A percentile compares a stretch with the other conserved stretches of the same genome.
phyloP scores from a whole-genome alignment of 768 basidiomycete species.

The Mycena albidolilacea region DNA sequence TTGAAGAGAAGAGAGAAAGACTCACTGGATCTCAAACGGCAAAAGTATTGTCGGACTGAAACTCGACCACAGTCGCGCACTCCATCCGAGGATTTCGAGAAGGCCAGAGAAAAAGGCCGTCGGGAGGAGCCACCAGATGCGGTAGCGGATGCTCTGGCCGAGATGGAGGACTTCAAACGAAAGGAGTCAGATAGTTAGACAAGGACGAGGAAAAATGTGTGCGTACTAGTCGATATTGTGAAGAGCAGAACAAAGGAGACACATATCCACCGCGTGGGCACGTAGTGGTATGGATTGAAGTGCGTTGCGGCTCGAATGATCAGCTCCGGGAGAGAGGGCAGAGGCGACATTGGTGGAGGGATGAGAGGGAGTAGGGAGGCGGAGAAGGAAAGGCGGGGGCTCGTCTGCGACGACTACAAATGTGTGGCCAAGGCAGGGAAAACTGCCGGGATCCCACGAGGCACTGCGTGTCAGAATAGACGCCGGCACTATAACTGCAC shows the following conservation, averaged over 20 bases:
- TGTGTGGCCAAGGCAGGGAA: not conserved
- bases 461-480: conserved; percentile 22
- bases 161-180: conserved; percentile 19
- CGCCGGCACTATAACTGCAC: not conserved
- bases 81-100: conserved; percentile 33
- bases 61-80: conserved; percentile 34
- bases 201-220: not conserved
- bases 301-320: not conserved
- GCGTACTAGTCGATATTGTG: conserved; percentile 22
- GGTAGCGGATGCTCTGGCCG: conserved; percentile 25
- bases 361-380: too few species aligned
- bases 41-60: conserved; percentile 14
- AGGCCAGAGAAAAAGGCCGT: conserved; percentile 32
- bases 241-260: conserved; percentile 29
- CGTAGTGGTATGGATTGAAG: conserved; percentile 32
- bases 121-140: conserved; percentile 35
- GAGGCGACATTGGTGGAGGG: not conserved
- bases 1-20: not conserved
- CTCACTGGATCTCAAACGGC: conserved; percentile 36
- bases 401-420: not conserved
- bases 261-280: conserved; percentile 34
- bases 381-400: not conserved
- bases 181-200: not conserved
- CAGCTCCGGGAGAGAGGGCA: not conserved
- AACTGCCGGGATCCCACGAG: not conserved